These are phyloP conservation scores for Hypocrella siamensis DNA, from an alignment of 2,329 filamentous ascomycete species.

Conservation along the genomic window DNA sequence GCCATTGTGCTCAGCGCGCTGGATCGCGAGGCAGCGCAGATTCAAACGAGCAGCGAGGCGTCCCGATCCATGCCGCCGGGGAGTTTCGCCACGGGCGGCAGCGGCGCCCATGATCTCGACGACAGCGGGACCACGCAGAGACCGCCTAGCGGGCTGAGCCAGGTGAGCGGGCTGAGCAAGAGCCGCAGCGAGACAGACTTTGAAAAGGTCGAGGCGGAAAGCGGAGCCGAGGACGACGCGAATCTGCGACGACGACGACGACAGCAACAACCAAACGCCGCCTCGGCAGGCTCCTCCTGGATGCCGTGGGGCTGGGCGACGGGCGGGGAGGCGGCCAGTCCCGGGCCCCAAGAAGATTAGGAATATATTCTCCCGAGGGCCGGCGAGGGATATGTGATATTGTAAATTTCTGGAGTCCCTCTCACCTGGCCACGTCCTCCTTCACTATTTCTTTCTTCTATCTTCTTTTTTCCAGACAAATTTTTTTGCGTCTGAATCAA, in stretches of 20 bases:
- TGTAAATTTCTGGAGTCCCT: no score
- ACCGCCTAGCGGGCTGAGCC: constrained; percentile 30
- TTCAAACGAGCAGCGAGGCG: constrained; percentile 23
- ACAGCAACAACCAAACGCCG: no score
- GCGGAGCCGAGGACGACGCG: constrained; percentile 38
- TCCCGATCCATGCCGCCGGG: background rate
- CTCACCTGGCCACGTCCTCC: no score
- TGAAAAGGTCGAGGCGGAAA: constrained; percentile 71
- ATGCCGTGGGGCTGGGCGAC: constrained; percentile 31
- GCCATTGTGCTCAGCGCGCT: constrained; percentile 60
- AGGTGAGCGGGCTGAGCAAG: constrained; percentile 49
- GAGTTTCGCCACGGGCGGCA: constrained; percentile 4
- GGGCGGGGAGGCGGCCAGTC: constrained; percentile 11
- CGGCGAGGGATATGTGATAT: no score
- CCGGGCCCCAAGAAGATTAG: constrained; percentile 23
- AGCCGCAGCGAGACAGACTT: constrained; percentile 81
- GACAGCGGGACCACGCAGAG: constrained; percentile 22
- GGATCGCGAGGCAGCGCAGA: constrained; percentile 58
- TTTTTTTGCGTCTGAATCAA: no score
- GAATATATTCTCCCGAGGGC: background rate
- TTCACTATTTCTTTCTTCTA: no score
- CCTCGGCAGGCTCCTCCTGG: constrained; percentile 20
- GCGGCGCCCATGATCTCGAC: constrained; percentile 11
- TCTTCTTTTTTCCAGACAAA: no score
- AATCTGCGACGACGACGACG: constrained; percentile 18